Evolutionary conservation across 257 asterid species (phyloP), one percentile per base, ranked within the genome.

Genomic region (Asclepias syriaca): DNA sequence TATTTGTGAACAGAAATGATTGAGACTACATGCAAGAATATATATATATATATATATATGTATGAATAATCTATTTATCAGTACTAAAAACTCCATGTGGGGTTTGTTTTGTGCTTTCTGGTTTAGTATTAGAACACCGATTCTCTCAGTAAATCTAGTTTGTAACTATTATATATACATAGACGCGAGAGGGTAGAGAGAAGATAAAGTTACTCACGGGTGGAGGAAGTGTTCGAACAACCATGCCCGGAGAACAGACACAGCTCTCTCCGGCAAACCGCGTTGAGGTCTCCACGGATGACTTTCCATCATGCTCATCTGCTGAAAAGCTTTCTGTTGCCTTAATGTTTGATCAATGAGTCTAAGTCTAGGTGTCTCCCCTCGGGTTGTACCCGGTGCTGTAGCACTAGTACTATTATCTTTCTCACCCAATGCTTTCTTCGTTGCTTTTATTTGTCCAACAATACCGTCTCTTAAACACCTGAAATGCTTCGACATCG

Each of bases 201-300:
- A 34, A 34, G 39, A 29, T 46, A 43, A 61, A 5, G 58, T 3
- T 53, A 57, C 19, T 50, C 85, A 92, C 98, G 98, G 98, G 83
- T 93, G 96, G 13, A 93, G 90, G 72, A 93, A 93, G 88, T 93
- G 98, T 60, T 93, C 98, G 79, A 93, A 93, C 57, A 93, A 96
- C 98, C 98, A 93, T 6, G 97, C 97, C 0, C 98, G 86, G 37
- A 86, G 89, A 46, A 86, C 79, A 24, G 96, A 87, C 1, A 93
- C 97, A 1, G 98, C 83, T 77, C 96, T 69, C 27, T 93, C 97
- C 2, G 98, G 98, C 1, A 93, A 72, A 40, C 97, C 98, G 0
- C 97, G 86, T 63, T 90, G 96, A 0, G 98, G 97, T 73, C 97
- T 77, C 98, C 98, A 93, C 21, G 98, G 97, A 77, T 90, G 96